Evolutionary conservation across 257 asterid genomes (phyloP), one percentile per base, ranked within the genome.

Genomic region (Solanum bukasovii): DNA sequence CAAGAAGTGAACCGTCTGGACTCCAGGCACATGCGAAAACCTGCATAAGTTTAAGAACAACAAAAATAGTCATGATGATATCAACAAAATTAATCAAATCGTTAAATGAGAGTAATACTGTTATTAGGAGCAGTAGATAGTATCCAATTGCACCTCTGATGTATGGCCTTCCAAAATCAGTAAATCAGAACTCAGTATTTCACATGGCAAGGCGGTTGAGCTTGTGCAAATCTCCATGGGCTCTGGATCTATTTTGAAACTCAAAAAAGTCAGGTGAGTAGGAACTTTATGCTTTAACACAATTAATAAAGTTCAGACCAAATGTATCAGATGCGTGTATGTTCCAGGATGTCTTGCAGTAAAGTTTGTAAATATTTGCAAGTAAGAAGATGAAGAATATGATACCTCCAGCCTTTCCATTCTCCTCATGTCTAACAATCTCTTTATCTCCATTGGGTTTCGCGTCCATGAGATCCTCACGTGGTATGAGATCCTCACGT

Each of bases 21-120:
- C 96, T 95, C 99, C 99, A 97, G 13, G 99, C 95, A 92, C 99
- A 97, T n/a, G 99, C 99, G 93, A 95, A 96, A 89, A 97, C 99
- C 99, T 97, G 94, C 67, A 91, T 75, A 86, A 74, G 75, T 67
- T 84, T 86, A 88, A 87, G 78, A 87, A 86, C 82, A 49, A 27
- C n/a, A 71, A 21, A 46, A 16, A 49, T 31, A 46, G 86, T 82
- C 70, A 82, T 10, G 86, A 38, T 49, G 27, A 82, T 82, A 31
- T 52, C 70, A 49, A 29, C 25, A 81, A 81, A 29, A 35, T 82
- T 29, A 29, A 49, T 52, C 86, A 82, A 49, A 29, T 82, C 5
- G 13, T 18, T 29, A 18, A 18, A 27, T 81, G 70, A 59, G 71
- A 79, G 82, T 35, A 70, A 35, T 52, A 82, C 44, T 18, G 27